Conservation (phyloP, 2,329 filamentous ascomycete genomes). For the Colletotrichum tofieldiae region DNA sequence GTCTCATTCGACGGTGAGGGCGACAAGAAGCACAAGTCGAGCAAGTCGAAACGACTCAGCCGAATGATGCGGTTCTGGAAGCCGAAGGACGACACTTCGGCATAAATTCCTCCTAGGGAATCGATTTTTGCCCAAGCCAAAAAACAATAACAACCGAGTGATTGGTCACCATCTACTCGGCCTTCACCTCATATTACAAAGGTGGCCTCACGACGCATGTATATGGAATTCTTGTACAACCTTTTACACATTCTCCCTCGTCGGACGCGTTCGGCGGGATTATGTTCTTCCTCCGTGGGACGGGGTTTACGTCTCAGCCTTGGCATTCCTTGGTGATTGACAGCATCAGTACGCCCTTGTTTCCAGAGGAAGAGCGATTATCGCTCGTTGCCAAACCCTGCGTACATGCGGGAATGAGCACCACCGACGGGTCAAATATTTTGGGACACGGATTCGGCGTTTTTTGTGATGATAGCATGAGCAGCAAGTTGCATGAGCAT, state of each 20-base stretch:
- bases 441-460: conserved; percentile 47
- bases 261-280: conserved; percentile 21
- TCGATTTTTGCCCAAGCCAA: background rate
- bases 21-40: conserved; percentile 71
- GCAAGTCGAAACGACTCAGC: conserved; percentile 79
- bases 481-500: conserved; percentile 53
- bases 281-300: conserved; percentile 27
- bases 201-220: conserved; percentile 52
- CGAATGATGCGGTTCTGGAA: conserved; percentile 88
- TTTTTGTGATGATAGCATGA: conserved; percentile 57
- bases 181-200: conserved; percentile 22
- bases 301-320: conserved; percentile 2
- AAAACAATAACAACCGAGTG: conserved; percentile 22
- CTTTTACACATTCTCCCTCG: conserved; percentile 45
- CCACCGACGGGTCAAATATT: conserved; percentile 15
- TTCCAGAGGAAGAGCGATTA: conserved; percentile 28
- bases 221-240: conserved; percentile 57
- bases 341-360: background rate
- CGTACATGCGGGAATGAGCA: background rate
- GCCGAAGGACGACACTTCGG: conserved; percentile 62
- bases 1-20: conserved; percentile 70
- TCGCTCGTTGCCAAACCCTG: conserved; percentile 16
- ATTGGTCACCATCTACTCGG: conserved; percentile 5
- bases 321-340: conserved; percentile 1
- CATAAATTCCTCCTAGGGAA: conserved; percentile 42